A percentile compares a stretch with the other conserved stretches of the same genome.
These are phyloP conservation scores for Yamadazyma blattariae DNA, from an alignment of 1,139 yeast species.

Conservation along the genomic window DNA sequence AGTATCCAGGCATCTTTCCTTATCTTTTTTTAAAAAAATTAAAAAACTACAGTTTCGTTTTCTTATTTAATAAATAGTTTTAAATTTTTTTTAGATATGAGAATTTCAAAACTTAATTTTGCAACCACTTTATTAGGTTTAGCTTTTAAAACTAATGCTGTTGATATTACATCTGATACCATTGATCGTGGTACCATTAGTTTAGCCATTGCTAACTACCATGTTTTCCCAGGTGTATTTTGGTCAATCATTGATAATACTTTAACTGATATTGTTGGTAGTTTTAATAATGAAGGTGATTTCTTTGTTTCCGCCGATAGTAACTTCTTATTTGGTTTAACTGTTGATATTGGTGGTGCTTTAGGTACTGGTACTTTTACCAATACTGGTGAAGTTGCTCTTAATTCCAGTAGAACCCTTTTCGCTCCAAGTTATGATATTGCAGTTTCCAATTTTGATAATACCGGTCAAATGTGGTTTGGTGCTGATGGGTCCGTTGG, in stretches of 20 bases:
- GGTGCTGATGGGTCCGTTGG: slow-evolving; percentile 20
- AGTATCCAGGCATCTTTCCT: no score
- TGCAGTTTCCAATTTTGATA: slow-evolving; percentile 17
- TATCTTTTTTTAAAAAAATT: no score
- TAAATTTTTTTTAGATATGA: no score
- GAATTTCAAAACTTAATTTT: not conserved
- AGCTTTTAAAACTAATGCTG: not conserved
- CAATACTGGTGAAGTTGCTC: slow-evolving; percentile 9
- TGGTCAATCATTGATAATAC: slow-evolving; percentile 30
- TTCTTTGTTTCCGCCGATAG: slow-evolving; percentile 18
- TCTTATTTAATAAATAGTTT: no score
- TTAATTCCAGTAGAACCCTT: slow-evolving; percentile 17
- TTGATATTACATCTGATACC: slow-evolving; percentile 7
- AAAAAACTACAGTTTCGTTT: no score
- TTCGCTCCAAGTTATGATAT: slow-evolving; percentile 18
- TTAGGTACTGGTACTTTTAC: slow-evolving; percentile 5
- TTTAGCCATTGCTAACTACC: slow-evolving; percentile 18
- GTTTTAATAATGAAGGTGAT: slow-evolving; percentile 20
- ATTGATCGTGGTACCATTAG: slow-evolving; percentile 16
- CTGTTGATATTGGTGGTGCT: slow-evolving; percentile 1
- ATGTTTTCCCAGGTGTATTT: slow-evolving; percentile 21
- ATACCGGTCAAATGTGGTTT: slow-evolving; percentile 25
- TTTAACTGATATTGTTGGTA: slow-evolving; percentile 20
- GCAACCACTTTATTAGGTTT: not conserved
- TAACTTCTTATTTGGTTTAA: slow-evolving; percentile 3